phyloP scores from a whole-genome alignment of 306 rosid genomes.

The Cicer judaicum region DNA sequence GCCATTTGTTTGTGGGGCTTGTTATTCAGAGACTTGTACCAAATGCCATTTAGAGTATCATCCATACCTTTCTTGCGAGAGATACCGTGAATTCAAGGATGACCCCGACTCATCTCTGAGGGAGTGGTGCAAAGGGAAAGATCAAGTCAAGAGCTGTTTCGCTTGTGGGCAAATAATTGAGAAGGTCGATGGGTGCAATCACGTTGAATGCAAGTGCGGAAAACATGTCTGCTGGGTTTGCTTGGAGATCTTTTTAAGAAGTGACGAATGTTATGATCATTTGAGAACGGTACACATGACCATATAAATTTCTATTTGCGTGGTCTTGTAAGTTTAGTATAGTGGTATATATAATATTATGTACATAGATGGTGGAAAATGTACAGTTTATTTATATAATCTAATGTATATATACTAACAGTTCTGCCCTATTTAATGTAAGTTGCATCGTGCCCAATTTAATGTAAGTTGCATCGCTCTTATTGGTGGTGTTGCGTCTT shows the following conservation, averaged over 20 bases:
- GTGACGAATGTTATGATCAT: slow-evolving; percentile 82
- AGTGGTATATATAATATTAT: slow-evolving; percentile 15
- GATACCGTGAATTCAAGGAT: slow-evolving; percentile 70
- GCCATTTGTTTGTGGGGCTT: slow-evolving; percentile 83
- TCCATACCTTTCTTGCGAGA: slow-evolving; percentile 77
- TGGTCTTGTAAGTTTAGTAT: slow-evolving; percentile 1
- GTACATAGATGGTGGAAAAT: slow-evolving; percentile 26
- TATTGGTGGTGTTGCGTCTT: background rate
- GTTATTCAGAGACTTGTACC: slow-evolving; percentile 84
- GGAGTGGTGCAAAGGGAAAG: slow-evolving; percentile 84
- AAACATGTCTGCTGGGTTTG: slow-evolving; percentile 95
- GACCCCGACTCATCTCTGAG: slow-evolving; percentile 85
- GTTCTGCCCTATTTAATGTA: background rate
- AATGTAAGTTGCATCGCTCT: background rate
- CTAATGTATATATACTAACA: slow-evolving; percentile 30
- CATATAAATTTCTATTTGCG: slow-evolving; percentile 46
- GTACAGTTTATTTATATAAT: slow-evolving; percentile 38
- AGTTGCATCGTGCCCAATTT: background rate
- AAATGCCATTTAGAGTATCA: slow-evolving; percentile 89
- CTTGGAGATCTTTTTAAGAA: slow-evolving; percentile 57
- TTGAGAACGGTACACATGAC: slow-evolving; percentile 68
- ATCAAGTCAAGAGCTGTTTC: slow-evolving; percentile 75
- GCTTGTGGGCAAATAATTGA: slow-evolving; percentile 73
- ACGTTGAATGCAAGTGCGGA: slow-evolving; percentile 83
- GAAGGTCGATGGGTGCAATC: slow-evolving; percentile 94